Evolutionary conservation across 2,329 filamentous ascomycete species (phyloP), one percentile per base, ranked within the genome.

Genomic region (Epichloe bromicola): DNA sequence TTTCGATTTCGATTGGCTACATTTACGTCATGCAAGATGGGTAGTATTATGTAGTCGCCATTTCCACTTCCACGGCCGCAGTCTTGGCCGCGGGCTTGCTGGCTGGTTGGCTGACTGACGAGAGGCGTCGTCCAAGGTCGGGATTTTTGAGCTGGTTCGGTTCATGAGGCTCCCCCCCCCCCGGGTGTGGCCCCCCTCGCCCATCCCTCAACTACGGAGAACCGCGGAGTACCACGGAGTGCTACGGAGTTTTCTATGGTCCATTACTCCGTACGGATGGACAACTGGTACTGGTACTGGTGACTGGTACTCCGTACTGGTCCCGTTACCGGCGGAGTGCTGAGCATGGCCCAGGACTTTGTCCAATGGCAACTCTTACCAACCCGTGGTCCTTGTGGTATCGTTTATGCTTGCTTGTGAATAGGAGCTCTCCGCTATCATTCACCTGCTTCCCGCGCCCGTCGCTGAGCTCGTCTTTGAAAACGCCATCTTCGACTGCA

Each of bases 291-390:
- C 19, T 19, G 19, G 19, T 19, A 19, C 19, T 19, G 19, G 19
- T 2, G 1, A 19, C 19, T 19, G 19, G 19, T 19, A 19, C 19
- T 19, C 19, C 19, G 19, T 19, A 19, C 19, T 23, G 23, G 23
- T 26, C 23, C 23, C 23, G 23, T 26, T 26, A 8, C 36, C 34
- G 40, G n/a, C 14, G 44, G 41, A 19, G 7, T 45, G 38, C 46
- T 30, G 33, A 40, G 11, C 20, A 30, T 40, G 23, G 48, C 11
- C 44, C 43, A 44, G 15, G 12, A 30, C 8, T 26, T 39, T 20
- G n/a, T 36, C 51, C 51, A 53, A 53, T 53, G 36, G 46, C 17
- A 46, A 23, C 5, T 34, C 48, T 44, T 53, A 53, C 51, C 51
- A 53, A 51, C 38, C 8, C 26, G 34, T 40, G 37, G 43, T 44